Evolutionary conservation across 2,329 filamentous ascomycete species (phyloP), one percentile per base, ranked within the genome.

Genomic region (Colletotrichum lupini): DNA sequence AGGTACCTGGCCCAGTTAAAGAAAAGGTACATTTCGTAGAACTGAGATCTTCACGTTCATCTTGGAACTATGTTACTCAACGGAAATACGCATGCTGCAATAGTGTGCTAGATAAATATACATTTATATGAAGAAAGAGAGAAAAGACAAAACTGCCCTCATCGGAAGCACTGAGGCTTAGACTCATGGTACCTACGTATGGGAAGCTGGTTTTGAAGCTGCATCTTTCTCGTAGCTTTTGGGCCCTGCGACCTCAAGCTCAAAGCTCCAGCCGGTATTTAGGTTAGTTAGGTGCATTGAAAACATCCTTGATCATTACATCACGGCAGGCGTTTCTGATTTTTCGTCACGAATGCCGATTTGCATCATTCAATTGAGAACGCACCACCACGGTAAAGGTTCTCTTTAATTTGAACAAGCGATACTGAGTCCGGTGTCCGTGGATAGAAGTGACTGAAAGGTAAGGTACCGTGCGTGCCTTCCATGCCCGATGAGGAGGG

Each of bases 171-270:
- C 32, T 12, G 32, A 12, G 4, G 32, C 32, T 35, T 12, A 12
- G 32, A n/a, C 16, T 49, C 42, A n/a, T 0, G 19, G 42, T 49
- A 49, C 42, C 42, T 49, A 8, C 4, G 19, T 19, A 49, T 8
- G 7, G 42, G 19, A 49, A 49, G 42, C 37, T 42, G 37, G 12
- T 42, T 42, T 42, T 19, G 37, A 56, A 32, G 9, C 53, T 30
- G 35, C 14, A 19, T 28, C 19, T 26, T 32, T 14, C 42, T 19
- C 28, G 35, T 3, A n/a, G n/a, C 22, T 35, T 32, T 53, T 24
- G 4, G 22, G 37, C 12, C 58, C 65, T 72, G 58, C 52, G 35
- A 58, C 49, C 28, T 24, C 66, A 69, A 53, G 53, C 70, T 64
- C 32, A 9, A 59, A 59, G 37, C 52, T 55, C 30, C 37, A 57